Evolutionary conservation across 371 early-diverging fungal species (phyloP).

Genomic region (Mortierella sp.): DNA sequence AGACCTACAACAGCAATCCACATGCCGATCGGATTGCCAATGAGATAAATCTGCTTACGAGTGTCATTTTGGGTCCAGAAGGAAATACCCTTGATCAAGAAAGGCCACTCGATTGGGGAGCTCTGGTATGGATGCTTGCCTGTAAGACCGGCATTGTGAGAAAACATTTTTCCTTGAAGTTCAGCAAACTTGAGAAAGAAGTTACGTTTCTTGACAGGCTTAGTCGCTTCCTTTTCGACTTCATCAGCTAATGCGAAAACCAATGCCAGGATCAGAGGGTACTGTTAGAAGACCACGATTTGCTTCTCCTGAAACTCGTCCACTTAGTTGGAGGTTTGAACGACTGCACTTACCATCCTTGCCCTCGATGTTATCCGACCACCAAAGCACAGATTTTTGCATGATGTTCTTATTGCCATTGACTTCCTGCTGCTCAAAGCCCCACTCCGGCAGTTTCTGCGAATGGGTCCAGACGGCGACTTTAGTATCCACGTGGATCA

Average conservation of each 20-base stretch:
- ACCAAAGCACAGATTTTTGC: constrained; percentile 86
- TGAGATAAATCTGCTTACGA: constrained; percentile 92
- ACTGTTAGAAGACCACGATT: neutral
- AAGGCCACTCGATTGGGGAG: constrained; percentile 89
- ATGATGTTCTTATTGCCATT: constrained; percentile 93
- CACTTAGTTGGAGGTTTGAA: too few relatives aligned
- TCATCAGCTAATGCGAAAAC: constrained; percentile 23
- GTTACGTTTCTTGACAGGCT: constrained; percentile 63
- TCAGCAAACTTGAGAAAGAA: constrained; percentile 92
- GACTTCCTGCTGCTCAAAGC: constrained; percentile 92
- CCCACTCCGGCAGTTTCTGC: constrained; percentile 95
- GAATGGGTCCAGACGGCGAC: constrained; percentile 86
- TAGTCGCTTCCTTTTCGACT: constrained; percentile 46
- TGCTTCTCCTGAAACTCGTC: neutral
- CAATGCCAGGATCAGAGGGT: neutral
- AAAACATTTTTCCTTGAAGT: constrained; percentile 90
- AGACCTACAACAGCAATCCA: constrained; percentile 76
- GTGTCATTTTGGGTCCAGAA: constrained; percentile 88
- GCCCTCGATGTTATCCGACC: constrained; percentile 75
- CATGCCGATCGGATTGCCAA: constrained; percentile 98
- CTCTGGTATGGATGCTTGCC: constrained; percentile 94
- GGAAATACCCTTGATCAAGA: constrained; percentile 90
- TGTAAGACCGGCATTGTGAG: constrained; percentile 92
- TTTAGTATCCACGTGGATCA: constrained; percentile 85
- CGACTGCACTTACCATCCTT: constrained; percentile 60